Conservation (phyloP, 2,329 filamentous ascomycete species). For the Xylariaceae sp. region DNA sequence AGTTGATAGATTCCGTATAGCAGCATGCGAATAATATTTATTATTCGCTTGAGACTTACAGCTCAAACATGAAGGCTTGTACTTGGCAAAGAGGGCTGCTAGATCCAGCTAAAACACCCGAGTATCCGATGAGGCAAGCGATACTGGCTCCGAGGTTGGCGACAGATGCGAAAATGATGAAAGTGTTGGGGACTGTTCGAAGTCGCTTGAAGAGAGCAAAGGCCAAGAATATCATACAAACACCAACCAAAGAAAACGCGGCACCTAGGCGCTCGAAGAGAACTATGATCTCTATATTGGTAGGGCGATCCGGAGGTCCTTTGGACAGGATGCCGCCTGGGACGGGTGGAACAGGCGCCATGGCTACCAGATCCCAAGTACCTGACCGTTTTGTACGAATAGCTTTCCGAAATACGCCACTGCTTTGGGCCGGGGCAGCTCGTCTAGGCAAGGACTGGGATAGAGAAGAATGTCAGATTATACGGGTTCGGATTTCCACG, state of each 20-base stretch:
- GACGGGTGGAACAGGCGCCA: not conserved
- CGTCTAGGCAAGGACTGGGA: not conserved
- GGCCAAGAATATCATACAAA: constrained; percentile 47
- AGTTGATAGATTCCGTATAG: constrained; percentile 1
- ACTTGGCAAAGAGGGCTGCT: constrained; percentile 55
- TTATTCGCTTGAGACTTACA: constrained; percentile 43
- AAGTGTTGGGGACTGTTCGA: constrained; percentile 55
- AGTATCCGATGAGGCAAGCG: constrained; percentile 66
- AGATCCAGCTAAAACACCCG: constrained; percentile 52
- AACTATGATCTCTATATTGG: constrained; percentile 36
- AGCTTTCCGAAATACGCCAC: not conserved
- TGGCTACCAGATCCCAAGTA: constrained; percentile 1
- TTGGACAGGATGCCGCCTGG: not conserved
- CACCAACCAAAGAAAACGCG: constrained; percentile 46
- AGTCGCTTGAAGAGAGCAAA: constrained; percentile 47
- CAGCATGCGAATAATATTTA: not conserved
- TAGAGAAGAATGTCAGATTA: not conserved
- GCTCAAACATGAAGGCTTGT: constrained; percentile 59
- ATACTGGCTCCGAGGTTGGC: constrained; percentile 54
- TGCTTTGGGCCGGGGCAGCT: not conserved
- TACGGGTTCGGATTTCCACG: not conserved
- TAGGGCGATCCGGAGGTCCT: constrained; percentile 9
- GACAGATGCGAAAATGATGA: constrained; percentile 56
- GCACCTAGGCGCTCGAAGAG: constrained; percentile 50
- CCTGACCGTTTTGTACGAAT: not conserved